These are phyloP conservation scores for Sarocladium strictum DNA, from an alignment of 2,329 filamentous ascomycete genomes.

Conservation along the genomic window DNA sequence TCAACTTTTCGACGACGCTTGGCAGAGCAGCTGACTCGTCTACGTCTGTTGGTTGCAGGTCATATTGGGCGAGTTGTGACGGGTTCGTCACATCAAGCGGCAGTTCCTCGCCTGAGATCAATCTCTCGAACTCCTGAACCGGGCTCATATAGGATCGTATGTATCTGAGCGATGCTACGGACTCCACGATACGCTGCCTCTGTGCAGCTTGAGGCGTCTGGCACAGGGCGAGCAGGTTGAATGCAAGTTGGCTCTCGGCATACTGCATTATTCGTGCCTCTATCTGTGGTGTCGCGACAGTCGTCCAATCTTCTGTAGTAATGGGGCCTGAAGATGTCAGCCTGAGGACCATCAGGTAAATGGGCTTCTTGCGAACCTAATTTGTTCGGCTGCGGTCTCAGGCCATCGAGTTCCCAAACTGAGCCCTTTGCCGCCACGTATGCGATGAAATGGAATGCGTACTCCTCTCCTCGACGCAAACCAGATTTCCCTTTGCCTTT, in stretches of 20 bases:
- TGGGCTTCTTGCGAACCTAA: constrained; percentile 21
- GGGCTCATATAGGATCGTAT: constrained; percentile 28
- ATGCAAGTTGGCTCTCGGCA: constrained; percentile 61
- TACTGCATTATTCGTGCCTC: constrained; percentile 61
- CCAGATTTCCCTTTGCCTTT: constrained; percentile 17
- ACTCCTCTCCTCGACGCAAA: constrained; percentile 34
- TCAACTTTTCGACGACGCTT: background rate
- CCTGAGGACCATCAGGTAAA: background rate
- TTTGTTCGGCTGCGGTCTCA: constrained; percentile 60
- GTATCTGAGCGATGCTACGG: constrained; percentile 31
- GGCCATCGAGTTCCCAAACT: constrained; percentile 85
- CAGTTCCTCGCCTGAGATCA: constrained; percentile 17
- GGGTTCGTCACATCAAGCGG: constrained; percentile 18
- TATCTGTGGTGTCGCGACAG: constrained; percentile 58
- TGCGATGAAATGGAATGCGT: constrained; percentile 80
- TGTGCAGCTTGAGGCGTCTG: constrained; percentile 54
- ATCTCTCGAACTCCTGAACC: background rate
- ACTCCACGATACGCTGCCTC: constrained; percentile 37
- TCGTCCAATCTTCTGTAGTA: constrained; percentile 54
- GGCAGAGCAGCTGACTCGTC: constrained; percentile 10
- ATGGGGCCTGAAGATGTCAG: constrained; percentile 23
- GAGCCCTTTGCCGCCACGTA: constrained; percentile 71
- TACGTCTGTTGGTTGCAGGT: constrained; percentile 21
- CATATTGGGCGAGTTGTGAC: constrained; percentile 23
- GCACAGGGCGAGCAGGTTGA: constrained; percentile 71